A percentile compares a stretch with the other conserved stretches of the same genome.
phyloP scores from a whole-genome alignment of 2,329 filamentous ascomycete genomes.

The Sclerotinia borealis region DNA sequence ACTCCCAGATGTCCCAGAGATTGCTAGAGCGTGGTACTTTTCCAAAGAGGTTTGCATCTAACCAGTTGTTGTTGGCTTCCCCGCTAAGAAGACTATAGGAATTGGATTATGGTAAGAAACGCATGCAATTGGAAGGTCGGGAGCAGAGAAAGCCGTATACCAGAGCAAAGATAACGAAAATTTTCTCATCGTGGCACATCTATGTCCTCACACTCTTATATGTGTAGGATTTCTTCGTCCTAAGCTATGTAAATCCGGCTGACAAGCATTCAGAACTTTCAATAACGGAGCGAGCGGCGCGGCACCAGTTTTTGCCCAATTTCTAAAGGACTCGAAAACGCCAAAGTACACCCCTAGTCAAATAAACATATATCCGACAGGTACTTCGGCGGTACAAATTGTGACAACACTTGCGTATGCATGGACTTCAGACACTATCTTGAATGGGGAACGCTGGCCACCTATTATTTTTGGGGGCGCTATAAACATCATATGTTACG shows the following conservation, averaged over 20 bases:
- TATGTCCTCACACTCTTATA: slow-evolving; percentile 31
- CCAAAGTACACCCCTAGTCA: slow-evolving; percentile 27
- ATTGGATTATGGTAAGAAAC: slow-evolving; percentile 12
- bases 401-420: slow-evolving; percentile 28
- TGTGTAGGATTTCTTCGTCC: slow-evolving; percentile 16
- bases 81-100: background rate
- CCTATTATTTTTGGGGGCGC: slow-evolving; percentile 47
- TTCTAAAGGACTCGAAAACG: slow-evolving; percentile 37
- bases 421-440: slow-evolving; percentile 28
- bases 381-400: slow-evolving; percentile 23
- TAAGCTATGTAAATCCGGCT: background rate
- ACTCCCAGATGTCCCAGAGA: slow-evolving; percentile 35
- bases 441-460: slow-evolving; percentile 28
- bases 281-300: background rate
- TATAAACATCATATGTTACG: slow-evolving; percentile 10
- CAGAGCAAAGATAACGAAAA: slow-evolving; percentile 31
- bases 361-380: slow-evolving; percentile 31
- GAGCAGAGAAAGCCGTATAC: slow-evolving; percentile 36
- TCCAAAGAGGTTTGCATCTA: slow-evolving; percentile 2
- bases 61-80: slow-evolving; percentile 16
- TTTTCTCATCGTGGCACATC: slow-evolving; percentile 37
- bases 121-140: slow-evolving; percentile 33
- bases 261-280: background rate
- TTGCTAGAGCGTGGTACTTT: slow-evolving; percentile 12
- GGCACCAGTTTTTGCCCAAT: slow-evolving; percentile 36